phyloP scores from a whole-genome alignment of 306 rosid species.

The Malus orientalis region DNA sequence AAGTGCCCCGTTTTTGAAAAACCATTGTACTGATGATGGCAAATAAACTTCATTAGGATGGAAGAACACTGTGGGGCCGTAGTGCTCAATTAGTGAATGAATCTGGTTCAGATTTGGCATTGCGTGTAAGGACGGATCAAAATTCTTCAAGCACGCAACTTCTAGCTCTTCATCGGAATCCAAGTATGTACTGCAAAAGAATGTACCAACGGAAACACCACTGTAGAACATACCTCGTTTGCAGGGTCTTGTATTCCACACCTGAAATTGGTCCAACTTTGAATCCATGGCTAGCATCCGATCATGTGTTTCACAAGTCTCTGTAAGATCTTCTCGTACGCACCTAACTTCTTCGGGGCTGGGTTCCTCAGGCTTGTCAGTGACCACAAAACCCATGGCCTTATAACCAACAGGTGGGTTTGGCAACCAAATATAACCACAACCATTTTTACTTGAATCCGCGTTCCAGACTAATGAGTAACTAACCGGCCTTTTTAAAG shows the following conservation, averaged over 20 bases:
- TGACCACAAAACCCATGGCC: conserved; percentile 73
- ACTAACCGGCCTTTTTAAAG: conserved; percentile 46
- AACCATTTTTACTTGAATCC: conserved; percentile 40
- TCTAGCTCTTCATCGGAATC: conserved; percentile 32
- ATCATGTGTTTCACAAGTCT: conserved; percentile 59
- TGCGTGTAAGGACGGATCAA: conserved; percentile 18
- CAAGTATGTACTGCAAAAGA: conserved; percentile 43
- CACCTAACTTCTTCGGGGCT: conserved; percentile 56
- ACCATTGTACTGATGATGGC: conserved; percentile 59
- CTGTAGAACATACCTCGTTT: conserved; percentile 56
- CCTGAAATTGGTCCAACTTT: conserved; percentile 30
- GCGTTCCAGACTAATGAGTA: conserved; percentile 64
- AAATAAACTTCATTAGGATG: conserved; percentile 51
- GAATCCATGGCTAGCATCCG: conserved; percentile 34
- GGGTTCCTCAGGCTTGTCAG: conserved; percentile 48
- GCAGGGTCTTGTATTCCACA: conserved; percentile 64
- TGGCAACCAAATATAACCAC: conserved; percentile 82
- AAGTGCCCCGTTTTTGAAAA: conserved; percentile 56
- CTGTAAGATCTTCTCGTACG: conserved; percentile 70
- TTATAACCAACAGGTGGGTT: conserved; percentile 74
- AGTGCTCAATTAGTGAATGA: conserved; percentile 41
- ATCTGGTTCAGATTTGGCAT: conserved; percentile 62
- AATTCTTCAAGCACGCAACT: conserved; percentile 46
- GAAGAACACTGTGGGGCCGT: conserved; percentile 63
- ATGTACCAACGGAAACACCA: conserved; percentile 78